These are phyloP conservation scores for Huntiella savannae DNA, from an alignment of 2,329 filamentous ascomycete species.

Conservation along the genomic window DNA sequence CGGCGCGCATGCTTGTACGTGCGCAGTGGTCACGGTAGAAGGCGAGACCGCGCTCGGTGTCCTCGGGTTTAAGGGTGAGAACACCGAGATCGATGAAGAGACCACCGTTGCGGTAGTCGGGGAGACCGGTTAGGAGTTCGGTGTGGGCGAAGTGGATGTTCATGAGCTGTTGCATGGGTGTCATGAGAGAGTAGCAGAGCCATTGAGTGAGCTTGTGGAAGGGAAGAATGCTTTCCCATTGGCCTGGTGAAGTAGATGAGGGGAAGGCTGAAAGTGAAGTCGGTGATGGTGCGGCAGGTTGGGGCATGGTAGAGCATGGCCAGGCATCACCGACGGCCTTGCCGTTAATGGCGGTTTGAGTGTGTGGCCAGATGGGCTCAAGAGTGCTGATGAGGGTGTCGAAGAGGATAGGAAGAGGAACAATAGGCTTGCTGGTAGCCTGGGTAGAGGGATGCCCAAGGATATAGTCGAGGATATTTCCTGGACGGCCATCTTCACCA, in stretches of 20 bases:
- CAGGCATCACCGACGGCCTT: conserved; percentile 83
- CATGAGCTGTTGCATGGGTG: conserved; percentile 67
- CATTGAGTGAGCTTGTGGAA: conserved; percentile 93
- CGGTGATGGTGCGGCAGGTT: conserved; percentile 27
- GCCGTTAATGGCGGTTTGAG: conserved; percentile 72
- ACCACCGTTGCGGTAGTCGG: conserved; percentile 84
- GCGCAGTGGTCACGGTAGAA: conserved; percentile 45
- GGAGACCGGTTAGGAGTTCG: conserved; percentile 68
- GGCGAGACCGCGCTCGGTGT: conserved; percentile 50
- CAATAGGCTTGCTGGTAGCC: conserved; percentile 71
- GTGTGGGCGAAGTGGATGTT: conserved; percentile 63
- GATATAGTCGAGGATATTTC: conserved; percentile 96
- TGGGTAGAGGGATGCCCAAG: conserved; percentile 78
- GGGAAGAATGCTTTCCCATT: conserved; percentile 65
- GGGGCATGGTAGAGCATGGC: conserved; percentile 70
- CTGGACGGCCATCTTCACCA: conserved; percentile 64
- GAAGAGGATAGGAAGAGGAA: conserved; percentile 79
- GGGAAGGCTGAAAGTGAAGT: conserved; percentile 28
- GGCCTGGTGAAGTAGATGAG: conserved; percentile 25
- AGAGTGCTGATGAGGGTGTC: conserved; percentile 75
- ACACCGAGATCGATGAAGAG: conserved; percentile 73
- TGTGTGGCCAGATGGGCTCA: conserved; percentile 70
- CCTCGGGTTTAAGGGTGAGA: conserved; percentile 52
- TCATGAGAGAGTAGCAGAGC: conserved; percentile 87
- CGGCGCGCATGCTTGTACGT: conserved; percentile 44